Evolutionary conservation across 306 rosid genomes (phyloP), one percentile per base, ranked within the genome.

Genomic region (Quercus glauca): DNA sequence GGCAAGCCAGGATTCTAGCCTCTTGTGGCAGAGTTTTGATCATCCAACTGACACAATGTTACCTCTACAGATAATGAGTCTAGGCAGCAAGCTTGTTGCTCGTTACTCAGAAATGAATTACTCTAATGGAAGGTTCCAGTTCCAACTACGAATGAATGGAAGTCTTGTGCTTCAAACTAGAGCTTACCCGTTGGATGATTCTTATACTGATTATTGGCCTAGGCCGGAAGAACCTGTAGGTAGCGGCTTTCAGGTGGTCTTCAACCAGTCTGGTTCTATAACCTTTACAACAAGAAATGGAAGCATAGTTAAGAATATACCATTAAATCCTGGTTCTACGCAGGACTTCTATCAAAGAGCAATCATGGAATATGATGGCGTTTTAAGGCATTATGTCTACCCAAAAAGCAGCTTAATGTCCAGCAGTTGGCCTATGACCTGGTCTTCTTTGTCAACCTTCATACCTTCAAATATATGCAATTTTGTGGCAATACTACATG

Each of bases 11-110:
- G 25, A 21, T 20, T 79, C 86, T 1, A 17, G 19, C 13, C 1
- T 15, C 59, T 57, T 86, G 26, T 92, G 94, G 94, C 74, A 86
- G 77, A 90, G 92, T 71, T 92, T 92, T 71, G 63, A 78, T 1
- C 13, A 73, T 15, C 91, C 91, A 11, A 87, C 94, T 0, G 91
- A 90, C 73, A 90, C 94, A 0, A 78, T 92, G 73, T 80, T 92
- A 55, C 94, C 94, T 2, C 59, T 74, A 31, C 92, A 90, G 69
- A 53, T 71, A 52, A 9, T 92, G 21, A 49, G 13, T 11, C 31
- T 1, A 2, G 37, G 23, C 2, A 20, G 1, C 0, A 70, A 0
- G 0, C 76, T 92, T 2, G 72, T 77, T 61, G 82, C 89, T 5
- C 51, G 89, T 71, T 88, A 80, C 76, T 83, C 91, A 0, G 70